Base-by-base conservation (phyloP, 805 yeast genomes). In the Candida koratica region DNA sequence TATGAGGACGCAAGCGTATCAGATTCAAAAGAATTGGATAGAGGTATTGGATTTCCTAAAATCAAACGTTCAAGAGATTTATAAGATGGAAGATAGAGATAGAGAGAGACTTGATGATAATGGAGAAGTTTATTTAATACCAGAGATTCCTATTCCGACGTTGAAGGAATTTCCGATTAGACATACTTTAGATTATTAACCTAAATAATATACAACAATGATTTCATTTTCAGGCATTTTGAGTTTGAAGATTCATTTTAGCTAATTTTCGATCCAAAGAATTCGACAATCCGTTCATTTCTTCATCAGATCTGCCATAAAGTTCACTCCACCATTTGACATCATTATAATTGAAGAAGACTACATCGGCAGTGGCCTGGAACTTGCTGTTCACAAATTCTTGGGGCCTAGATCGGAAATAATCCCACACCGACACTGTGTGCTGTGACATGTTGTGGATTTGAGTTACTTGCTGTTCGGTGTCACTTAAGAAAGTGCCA, bases 361-460 rank as follows among this genome's bases (percentile, higher is more conserved):
- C 54, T 32, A 67, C 74, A 11, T 58, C 61, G 10, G 48, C 49
- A n/a, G 60, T 60, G 4, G 33, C 29, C 7, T 43, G 43, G 50
- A 72, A 86, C 2, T 48, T 51, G 13, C 59, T 56, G 53, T 83
- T 84, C 1, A 71, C 59, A 51, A 89, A 90, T 53, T 89, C 95
- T 8, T 56, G 56, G 13, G 69, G 67, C 16, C 96, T 66, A 5
- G 95, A 84, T 37, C 78, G 67, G 63, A 93, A 90, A 54, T 93
- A 89, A 57, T 89, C 95, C 97, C 97, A 89, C 1, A 84, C 96
- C 10, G 90, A 79, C 22, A 84, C 69, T 0, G 96, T 84, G 9
- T 69, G 63, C 3, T 58, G 47, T 6, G 49, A 54, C 2, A 77
- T 57, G 8, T 67, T 55, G 17, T 66, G 58, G 2, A 47, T 42